phyloP scores from a whole-genome alignment of 495 filamentous ascomycete genomes.

The Apiosordaria backusii region DNA sequence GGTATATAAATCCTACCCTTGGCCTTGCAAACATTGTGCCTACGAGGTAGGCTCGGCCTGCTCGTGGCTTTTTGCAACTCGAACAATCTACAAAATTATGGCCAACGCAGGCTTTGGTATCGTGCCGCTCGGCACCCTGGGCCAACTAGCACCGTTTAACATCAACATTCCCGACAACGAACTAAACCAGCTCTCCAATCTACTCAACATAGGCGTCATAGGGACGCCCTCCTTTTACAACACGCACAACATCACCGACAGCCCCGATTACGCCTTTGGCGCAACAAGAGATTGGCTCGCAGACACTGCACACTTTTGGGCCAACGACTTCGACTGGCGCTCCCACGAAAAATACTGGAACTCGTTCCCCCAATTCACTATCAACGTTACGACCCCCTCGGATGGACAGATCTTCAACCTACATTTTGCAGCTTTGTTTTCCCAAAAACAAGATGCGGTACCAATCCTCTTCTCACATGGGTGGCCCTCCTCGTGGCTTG shows the following conservation, averaged over 20 bases:
- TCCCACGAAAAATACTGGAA: slow-evolving; percentile 15
- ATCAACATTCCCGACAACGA: slow-evolving; percentile 13
- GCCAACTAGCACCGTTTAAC: slow-evolving; percentile 13
- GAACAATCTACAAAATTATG: too few relatives aligned
- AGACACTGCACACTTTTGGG: slow-evolving; percentile 51
- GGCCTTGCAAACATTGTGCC: too few relatives aligned
- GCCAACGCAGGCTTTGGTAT: too few relatives aligned
- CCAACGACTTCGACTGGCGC: slow-evolving; percentile 47
- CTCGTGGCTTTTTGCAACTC: too few relatives aligned
- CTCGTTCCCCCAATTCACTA: slow-evolving; percentile 58
- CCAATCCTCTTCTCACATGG: slow-evolving; percentile 54
- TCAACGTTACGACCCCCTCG: slow-evolving; percentile 44
- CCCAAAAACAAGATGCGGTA: slow-evolving; percentile 54
- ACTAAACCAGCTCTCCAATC: slow-evolving; percentile 9
- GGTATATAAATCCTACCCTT: too few relatives aligned
- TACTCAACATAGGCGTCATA: too few relatives aligned
- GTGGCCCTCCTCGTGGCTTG: slow-evolving; percentile 50
- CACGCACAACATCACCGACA: slow-evolving; percentile 13
- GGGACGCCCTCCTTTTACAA: slow-evolving; percentile 16
- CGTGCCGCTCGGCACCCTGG: slow-evolving; percentile 14
- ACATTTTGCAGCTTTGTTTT: slow-evolving; percentile 64
- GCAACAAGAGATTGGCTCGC: slow-evolving; percentile 54
- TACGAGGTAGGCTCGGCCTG: too few relatives aligned
- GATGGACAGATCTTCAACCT: slow-evolving; percentile 42
- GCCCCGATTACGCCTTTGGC: slow-evolving; percentile 41